Evolutionary conservation across 176 grass and related monocot species (phyloP), one percentile per base, ranked within the genome.

Genomic region (Eleusine indica): DNA sequence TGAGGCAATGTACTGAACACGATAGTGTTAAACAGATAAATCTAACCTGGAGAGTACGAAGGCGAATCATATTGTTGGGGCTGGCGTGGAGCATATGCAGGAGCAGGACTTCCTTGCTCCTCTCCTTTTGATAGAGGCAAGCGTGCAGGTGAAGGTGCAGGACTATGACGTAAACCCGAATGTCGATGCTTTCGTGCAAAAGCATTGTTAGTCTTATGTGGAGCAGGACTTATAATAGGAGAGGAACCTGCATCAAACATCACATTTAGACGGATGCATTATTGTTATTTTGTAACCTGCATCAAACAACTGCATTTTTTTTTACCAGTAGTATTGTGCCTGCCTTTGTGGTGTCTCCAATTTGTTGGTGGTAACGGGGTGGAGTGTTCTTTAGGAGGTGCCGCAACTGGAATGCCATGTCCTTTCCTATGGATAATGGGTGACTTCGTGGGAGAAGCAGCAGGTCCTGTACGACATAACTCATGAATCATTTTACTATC

Each of bases 171-270:
- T 53, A 85, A 84, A 75, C 74, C 79, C 73, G 52, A 82, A 94
- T 85, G 86, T 57, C 71, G 73, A 73, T 79, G 88, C 32, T 69
- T 38, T 81, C 78, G 74, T 83, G 74, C 66, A 83, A 86, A 73
- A 72, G 86, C 76, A 74, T 87, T 83, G 53, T 86, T 66, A 67
- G 70, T 73, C 84, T 85, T 82, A 85, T 84, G 88, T 12, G 78
- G 81, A 84, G 87, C 60, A 89, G 89, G 91, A 84, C 84, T 94
- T 90, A 84, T 85, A 30, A 80, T 75, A 80, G 91, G 91, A 80
- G 74, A 91, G 68, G 85, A 88, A 48, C 79, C 93, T 94, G 91
- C 38, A 84, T 43, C n/a, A 86, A 89, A 78, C 51, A 88, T 44
- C 21, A 82, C 15, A 30, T 70, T 73, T 37, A 86, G 65, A 75